Evolutionary conservation across 2,329 filamentous ascomycete genomes (phyloP).

Genomic region (Penicillium concentricum): DNA sequence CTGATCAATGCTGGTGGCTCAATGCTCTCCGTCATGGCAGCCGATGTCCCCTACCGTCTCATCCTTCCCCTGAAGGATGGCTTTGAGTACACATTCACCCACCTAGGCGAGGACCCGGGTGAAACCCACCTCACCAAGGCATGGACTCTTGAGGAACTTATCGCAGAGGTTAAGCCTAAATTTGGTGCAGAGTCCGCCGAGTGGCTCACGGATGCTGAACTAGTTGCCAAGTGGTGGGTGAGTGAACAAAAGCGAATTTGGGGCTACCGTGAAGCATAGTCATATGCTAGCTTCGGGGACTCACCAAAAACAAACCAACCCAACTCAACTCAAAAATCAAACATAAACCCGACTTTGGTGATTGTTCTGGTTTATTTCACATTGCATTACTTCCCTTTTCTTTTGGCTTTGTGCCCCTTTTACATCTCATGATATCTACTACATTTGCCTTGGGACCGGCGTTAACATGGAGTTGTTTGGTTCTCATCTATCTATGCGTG

Average conservation of each 20-base stretch:
- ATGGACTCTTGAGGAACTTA: constrained; percentile 30
- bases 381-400: not conserved
- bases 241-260: constrained; percentile 31
- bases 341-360: not conserved
- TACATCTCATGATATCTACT: constrained; percentile 8
- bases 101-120: constrained; percentile 34
- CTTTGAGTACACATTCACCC: constrained; percentile 45
- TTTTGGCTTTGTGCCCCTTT: constrained; percentile 2
- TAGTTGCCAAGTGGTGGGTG: constrained; percentile 40
- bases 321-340: not conserved
- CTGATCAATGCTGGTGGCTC: constrained; percentile 36
- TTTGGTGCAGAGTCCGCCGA: constrained; percentile 32
- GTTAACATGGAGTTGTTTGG: not conserved
- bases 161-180: constrained; percentile 22
- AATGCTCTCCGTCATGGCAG: constrained; percentile 62
- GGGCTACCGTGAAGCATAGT: constrained; percentile 25
- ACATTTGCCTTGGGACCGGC: not conserved
- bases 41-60: constrained; percentile 76
- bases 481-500: not conserved
- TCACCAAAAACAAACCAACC: not conserved
- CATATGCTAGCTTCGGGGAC: not conserved
- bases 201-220: constrained; percentile 39
- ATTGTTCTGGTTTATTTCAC: not conserved
- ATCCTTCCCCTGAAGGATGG: constrained; percentile 74
- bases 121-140: constrained; percentile 32